A percentile compares a stretch with the other conserved stretches of the same genome.
Conservation (phyloP, 345 rosid genomes). For the Microcos paniculata region DNA sequence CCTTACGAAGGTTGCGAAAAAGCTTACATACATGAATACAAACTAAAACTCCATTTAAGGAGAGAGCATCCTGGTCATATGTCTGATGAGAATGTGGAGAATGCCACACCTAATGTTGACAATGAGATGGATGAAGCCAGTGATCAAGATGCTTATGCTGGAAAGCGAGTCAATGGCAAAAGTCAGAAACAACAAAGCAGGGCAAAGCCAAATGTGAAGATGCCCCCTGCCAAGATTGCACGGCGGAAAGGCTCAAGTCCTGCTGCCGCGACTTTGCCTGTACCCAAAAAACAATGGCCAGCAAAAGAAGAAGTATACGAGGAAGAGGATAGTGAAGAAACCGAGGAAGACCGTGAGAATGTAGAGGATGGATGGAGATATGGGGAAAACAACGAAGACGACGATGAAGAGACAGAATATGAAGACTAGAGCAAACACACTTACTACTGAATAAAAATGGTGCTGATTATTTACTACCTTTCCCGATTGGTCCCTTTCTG, state of each 20-base stretch:
- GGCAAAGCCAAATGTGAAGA: slow-evolving; percentile 58
- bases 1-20: slow-evolving; percentile 92
- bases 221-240: slow-evolving; percentile 58
- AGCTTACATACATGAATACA: slow-evolving; percentile 96
- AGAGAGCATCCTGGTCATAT: slow-evolving; percentile 91
- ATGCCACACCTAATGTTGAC: slow-evolving; percentile 45
- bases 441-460: background rate
- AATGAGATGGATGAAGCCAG: slow-evolving; percentile 82
- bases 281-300: slow-evolving; percentile 61
- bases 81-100: slow-evolving; percentile 66
- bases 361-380: slow-evolving; percentile 84
- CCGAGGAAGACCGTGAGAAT: slow-evolving; percentile 83
- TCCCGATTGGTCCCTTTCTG: background rate
- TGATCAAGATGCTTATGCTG: slow-evolving; percentile 68
- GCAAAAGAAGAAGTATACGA: slow-evolving; percentile 53
- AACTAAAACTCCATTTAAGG: slow-evolving; percentile 91
- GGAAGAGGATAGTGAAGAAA: slow-evolving; percentile 91
- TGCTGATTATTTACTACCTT: background rate
- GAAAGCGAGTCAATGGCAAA: slow-evolving; percentile 65
- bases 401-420: slow-evolving; percentile 91
- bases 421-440: slow-evolving; percentile 54
- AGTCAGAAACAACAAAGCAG: slow-evolving; percentile 56
- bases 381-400: slow-evolving; percentile 67
- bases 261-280: slow-evolving; percentile 44
- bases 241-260: slow-evolving; percentile 64